These are phyloP conservation scores for Lipomyces anomalus DNA, from an alignment of 805 yeast species.

Conservation along the genomic window DNA sequence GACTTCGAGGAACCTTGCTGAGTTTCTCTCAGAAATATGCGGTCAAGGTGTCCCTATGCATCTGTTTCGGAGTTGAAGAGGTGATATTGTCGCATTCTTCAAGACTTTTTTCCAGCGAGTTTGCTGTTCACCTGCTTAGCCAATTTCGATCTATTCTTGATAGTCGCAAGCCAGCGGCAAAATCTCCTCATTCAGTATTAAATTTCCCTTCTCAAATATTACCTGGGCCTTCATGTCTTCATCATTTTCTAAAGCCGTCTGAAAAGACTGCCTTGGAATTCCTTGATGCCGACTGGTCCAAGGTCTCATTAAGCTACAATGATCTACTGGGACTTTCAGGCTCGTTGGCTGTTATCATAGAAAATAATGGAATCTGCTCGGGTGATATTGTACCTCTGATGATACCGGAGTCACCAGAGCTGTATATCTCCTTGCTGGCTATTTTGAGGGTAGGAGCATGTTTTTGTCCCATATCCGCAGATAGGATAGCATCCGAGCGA, in stretches of 20 bases:
- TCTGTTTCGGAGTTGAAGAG: too few relatives aligned
- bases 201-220: slow-evolving; percentile 5
- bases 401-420: slow-evolving; percentile 20
- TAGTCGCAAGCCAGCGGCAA: not conserved
- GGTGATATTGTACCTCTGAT: slow-evolving; percentile 21
- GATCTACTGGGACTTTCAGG: slow-evolving; percentile 8
- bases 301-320: slow-evolving; percentile 3
- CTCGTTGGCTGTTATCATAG: slow-evolving; percentile 1
- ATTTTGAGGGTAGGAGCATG: slow-evolving; percentile 25
- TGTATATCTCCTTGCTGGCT: slow-evolving; percentile 25
- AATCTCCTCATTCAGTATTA: slow-evolving; percentile 3
- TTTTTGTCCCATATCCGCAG: slow-evolving; percentile 23
- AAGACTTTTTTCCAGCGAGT: too few relatives aligned
- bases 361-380: not conserved
- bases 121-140: not conserved
- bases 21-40: too few relatives aligned
- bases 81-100: too few relatives aligned
- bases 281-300: slow-evolving; percentile 1
- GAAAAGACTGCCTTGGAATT: slow-evolving; percentile 12
- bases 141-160: slow-evolving; percentile 1
- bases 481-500: slow-evolving; percentile 20
- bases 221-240: slow-evolving; percentile 11
- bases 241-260: slow-evolving; percentile 2
- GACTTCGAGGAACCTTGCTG: too few relatives aligned
- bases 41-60: too few relatives aligned